Conservation (phyloP, 2,329 filamentous ascomycete species). For the Gaeumannomyces sp. region DNA sequence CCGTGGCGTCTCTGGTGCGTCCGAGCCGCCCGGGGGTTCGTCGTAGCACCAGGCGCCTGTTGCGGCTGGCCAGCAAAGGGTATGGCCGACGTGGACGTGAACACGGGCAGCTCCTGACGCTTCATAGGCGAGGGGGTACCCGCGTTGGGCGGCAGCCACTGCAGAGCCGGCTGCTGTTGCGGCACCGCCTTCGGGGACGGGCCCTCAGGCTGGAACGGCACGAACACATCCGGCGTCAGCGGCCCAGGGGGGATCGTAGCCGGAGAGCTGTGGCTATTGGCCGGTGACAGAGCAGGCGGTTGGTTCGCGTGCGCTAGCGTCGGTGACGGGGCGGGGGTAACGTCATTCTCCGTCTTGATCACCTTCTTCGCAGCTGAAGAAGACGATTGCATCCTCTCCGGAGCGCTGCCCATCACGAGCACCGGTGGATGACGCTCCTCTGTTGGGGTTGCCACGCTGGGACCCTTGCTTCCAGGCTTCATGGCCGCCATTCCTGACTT, state of each 20-base stretch:
- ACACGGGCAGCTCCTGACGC: conserved; percentile 30
- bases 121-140: conserved; percentile 31
- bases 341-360: background rate
- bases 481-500: conserved; percentile 1
- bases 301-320: background rate
- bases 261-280: background rate
- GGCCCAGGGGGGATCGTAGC: background rate
- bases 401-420: conserved; percentile 4
- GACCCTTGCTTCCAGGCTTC: background rate
- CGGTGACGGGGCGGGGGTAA: background rate
- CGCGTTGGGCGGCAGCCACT: conserved; percentile 46
- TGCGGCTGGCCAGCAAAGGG: conserved; percentile 34
- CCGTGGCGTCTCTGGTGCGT: background rate
- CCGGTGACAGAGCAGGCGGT: background rate
- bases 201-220: conserved; percentile 51
- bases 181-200: conserved; percentile 33
- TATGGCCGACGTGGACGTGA: conserved; percentile 38
- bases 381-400: conserved; percentile 5
- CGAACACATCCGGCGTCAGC: conserved; percentile 35
- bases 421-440: background rate
- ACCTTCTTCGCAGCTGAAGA: background rate
- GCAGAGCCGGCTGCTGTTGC: conserved; percentile 34
- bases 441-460: background rate
- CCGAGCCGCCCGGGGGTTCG: background rate
- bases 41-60: background rate